Evolutionary conservation across 2,329 filamentous ascomycete species (phyloP).

Genomic region (Clonostachys chloroleuca): DNA sequence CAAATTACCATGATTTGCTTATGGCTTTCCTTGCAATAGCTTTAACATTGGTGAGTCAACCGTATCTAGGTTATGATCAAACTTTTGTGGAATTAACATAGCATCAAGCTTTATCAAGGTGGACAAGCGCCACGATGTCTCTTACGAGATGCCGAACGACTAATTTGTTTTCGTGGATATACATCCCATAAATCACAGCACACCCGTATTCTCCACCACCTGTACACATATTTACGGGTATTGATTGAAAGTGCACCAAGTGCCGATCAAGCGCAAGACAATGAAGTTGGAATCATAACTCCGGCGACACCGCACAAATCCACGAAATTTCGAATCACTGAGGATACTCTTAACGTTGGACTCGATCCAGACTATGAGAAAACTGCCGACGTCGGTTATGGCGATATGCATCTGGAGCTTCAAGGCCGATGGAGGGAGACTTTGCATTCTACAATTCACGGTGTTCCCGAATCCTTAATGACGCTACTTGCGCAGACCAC

Average conservation of each 20-base stretch:
- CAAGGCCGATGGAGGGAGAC: conserved; percentile 27
- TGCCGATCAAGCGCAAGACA: not conserved
- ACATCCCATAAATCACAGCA: conserved; percentile 31
- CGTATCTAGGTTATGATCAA: too few relatives aligned
- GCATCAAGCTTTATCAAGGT: conserved; percentile 5
- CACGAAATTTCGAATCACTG: conserved; percentile 18
- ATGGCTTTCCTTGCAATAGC: conserved; percentile 31
- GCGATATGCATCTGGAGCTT: conserved; percentile 28
- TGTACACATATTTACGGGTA: conserved; percentile 37
- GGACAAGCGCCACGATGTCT: too few relatives aligned
- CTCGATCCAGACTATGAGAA: conserved; percentile 17
- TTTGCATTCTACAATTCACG: conserved; percentile 33
- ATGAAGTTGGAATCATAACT: not conserved
- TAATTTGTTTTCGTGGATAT: conserved; percentile 31
- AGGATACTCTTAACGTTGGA: conserved; percentile 16
- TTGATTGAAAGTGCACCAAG: conserved; percentile 33
- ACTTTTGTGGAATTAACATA: too few relatives aligned
- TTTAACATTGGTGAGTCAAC: conserved; percentile 11
- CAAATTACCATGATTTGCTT: conserved; percentile 36
- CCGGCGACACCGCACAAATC: too few relatives aligned
- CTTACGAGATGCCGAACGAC: conserved; percentile 34
- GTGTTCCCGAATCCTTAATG: conserved; percentile 26
- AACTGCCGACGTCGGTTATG: conserved; percentile 32
- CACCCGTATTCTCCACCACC: conserved; percentile 36
- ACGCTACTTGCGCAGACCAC: conserved; percentile 24